Base-by-base conservation (phyloP, 2,329 filamentous ascomycete species). In the Penicillium sp. region DNA sequence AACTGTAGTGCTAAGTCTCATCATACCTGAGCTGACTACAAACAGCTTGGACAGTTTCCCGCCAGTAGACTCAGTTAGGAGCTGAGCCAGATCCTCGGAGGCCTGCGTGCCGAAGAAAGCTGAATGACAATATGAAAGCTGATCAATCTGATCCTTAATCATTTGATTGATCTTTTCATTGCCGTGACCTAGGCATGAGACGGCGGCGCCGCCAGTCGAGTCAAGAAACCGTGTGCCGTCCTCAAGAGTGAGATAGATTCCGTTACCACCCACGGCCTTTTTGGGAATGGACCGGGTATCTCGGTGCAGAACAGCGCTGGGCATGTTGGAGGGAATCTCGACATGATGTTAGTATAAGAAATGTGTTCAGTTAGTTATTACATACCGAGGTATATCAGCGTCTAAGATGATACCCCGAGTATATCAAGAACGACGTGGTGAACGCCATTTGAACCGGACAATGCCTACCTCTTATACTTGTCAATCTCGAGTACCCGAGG, bases 191-290 rank as follows among this genome's bases (percentile, higher is more conserved):
- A 92, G 73, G 63, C 85, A 86, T 9, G 84, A 79, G 3, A 91
- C 88, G 20, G 86, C 87, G 3, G 89, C 86, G 18, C 89, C 89
- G 25, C 86, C 82, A 18, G 85, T 88, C 1, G 83, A 86, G 67
- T 94, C 89, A 13, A 91, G 79, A 39, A 94, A 80, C 30, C 72
- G 75, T 22, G 79, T 77, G 1, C 85, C 85, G 63, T 78, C 76
- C 58, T 74, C 73, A 1, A 84, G 71, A 30, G 74, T 69, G n/a
- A 84, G 68, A 53, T 78, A 80, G 57, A 77, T 75, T 10, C 79
- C 81, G 49, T 75, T 68, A 5, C 76, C 81, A 0, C 72, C 76
- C 9, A 75, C 64, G 4, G 81, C 80, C 44, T 69, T 73, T 45
- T 72, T 68, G n/a, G 81, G 77, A 18, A 73, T 54, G 27, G 72